These are phyloP conservation scores for Pyricularia grisea DNA, from an alignment of 2,329 filamentous ascomycete species.

Conservation along the genomic window DNA sequence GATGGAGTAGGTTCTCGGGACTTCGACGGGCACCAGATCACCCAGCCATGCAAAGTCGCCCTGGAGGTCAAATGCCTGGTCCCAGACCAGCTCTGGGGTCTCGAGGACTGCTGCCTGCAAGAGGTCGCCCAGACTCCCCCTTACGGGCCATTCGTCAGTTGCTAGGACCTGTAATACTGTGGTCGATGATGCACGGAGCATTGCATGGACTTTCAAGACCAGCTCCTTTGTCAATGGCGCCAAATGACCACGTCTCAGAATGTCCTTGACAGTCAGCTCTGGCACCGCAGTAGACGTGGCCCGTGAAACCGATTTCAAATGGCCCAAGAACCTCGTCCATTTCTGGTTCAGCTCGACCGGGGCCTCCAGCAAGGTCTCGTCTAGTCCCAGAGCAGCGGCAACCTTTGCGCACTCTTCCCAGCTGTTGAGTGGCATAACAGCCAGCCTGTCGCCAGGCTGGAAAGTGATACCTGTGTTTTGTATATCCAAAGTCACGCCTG, in stretches of 20 bases:
- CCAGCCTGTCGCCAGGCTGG: conserved; percentile 40
- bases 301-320: conserved; percentile 29
- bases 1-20: conserved; percentile 44
- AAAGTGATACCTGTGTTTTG: conserved; percentile 44
- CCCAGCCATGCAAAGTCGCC: conserved; percentile 33
- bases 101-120: conserved; percentile 37
- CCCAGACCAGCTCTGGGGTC: conserved; percentile 38
- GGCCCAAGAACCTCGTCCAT: conserved; percentile 38
- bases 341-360: conserved; percentile 25
- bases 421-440: conserved; percentile 44
- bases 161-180: conserved; percentile 38
- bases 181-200: conserved; percentile 39
- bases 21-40: conserved; percentile 36
- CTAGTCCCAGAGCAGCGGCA: conserved; percentile 38
- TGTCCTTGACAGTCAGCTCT: conserved; percentile 34
- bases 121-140: conserved; percentile 39
- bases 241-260: conserved; percentile 40
- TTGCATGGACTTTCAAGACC: conserved; percentile 35
- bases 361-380: conserved; percentile 30
- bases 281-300: conserved; percentile 10
- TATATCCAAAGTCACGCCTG: conserved; percentile 40
- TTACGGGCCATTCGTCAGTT: conserved; percentile 40
- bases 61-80: conserved; percentile 34
- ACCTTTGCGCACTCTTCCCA: conserved; percentile 47
- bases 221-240: conserved; percentile 42